phyloP scores from a whole-genome alignment of 169 alveolate species.

The Ichthyophthirius multifiliis region DNA sequence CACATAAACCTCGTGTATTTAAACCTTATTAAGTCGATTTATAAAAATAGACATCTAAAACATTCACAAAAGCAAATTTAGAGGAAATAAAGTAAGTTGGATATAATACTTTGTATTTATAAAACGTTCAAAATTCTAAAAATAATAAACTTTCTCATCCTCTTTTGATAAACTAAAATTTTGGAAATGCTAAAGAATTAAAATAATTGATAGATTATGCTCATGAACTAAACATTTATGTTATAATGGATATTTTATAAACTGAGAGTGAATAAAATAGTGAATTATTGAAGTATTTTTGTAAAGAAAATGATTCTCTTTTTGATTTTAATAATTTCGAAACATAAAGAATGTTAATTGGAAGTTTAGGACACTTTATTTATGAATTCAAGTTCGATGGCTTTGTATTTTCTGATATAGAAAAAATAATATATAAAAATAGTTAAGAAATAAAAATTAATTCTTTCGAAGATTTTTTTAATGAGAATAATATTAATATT shows the following conservation, averaged over 20 bases:
- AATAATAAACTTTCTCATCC: slow-evolving; percentile 85
- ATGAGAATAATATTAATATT: neutral
- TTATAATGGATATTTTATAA: slow-evolving; percentile 86
- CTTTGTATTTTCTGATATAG: neutral
- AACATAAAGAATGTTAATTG: slow-evolving; percentile 87
- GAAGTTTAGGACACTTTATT: slow-evolving; percentile 82
- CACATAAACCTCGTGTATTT: slow-evolving; percentile 64
- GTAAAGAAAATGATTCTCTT: slow-evolving; percentile 52
- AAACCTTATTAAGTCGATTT: slow-evolving; percentile 88
- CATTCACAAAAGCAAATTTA: slow-evolving; percentile 81
- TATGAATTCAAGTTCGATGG: slow-evolving; percentile 82
- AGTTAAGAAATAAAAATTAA: too few species aligned
- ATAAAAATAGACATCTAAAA: slow-evolving; percentile 73
- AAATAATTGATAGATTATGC: slow-evolving; percentile 86
- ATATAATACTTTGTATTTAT: slow-evolving; percentile 69
- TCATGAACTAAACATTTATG: slow-evolving; percentile 79
- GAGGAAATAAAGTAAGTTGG: slow-evolving; percentile 90
- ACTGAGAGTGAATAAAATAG: neutral
- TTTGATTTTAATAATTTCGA: slow-evolving; percentile 87
- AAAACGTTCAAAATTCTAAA: slow-evolving; percentile 90
- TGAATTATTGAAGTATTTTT: neutral
- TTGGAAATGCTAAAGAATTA: slow-evolving; percentile 91
- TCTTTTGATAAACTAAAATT: slow-evolving; percentile 84
- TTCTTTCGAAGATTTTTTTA: neutral
- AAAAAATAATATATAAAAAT: neutral